phyloP scores from a whole-genome alignment of 2,329 filamentous ascomycete species.

The Rutstroemia sp. region DNA sequence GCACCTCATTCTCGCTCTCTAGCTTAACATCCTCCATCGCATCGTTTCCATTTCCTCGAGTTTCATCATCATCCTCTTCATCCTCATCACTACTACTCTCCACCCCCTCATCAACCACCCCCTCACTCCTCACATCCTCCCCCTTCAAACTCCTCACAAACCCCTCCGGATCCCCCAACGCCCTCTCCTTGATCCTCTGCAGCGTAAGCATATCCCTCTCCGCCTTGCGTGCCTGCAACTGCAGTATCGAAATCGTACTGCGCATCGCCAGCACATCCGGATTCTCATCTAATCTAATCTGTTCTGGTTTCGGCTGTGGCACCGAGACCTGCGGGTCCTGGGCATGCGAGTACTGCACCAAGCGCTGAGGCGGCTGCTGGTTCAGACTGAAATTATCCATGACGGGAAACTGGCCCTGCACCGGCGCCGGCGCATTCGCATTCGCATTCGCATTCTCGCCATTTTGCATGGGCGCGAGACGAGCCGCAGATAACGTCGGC shows the following conservation, averaged over 20 bases:
- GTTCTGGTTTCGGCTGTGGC: slow-evolving; percentile 35
- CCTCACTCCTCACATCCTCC: slow-evolving; percentile 44
- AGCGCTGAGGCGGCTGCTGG: slow-evolving; percentile 9
- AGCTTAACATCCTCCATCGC: neutral
- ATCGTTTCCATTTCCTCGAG: neutral
- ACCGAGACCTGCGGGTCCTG: slow-evolving; percentile 34
- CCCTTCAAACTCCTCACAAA: slow-evolving; percentile 63
- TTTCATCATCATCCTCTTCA: slow-evolving; percentile 14
- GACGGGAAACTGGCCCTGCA: neutral
- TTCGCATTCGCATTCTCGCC: neutral
- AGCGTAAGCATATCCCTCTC: slow-evolving; percentile 66
- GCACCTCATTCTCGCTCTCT: neutral
- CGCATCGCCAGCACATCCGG: slow-evolving; percentile 82
- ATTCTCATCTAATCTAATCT: slow-evolving; percentile 57
- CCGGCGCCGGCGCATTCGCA: neutral
- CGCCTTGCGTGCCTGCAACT: slow-evolving; percentile 76
- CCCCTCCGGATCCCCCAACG: slow-evolving; percentile 60
- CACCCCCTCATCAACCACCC: slow-evolving; percentile 24
- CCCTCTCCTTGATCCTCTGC: slow-evolving; percentile 61
- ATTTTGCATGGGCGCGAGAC: slow-evolving; percentile 10
- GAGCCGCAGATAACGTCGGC: slow-evolving; percentile 20
- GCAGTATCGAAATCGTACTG: slow-evolving; percentile 77
- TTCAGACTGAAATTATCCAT: neutral
- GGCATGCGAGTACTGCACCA: slow-evolving; percentile 36
- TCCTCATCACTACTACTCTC: slow-evolving; percentile 10